Percentiles rank a stretch among this genome's conserved stretches.
Conservation (phyloP, 805 yeast species). For the Priceomyces haplophilus region DNA sequence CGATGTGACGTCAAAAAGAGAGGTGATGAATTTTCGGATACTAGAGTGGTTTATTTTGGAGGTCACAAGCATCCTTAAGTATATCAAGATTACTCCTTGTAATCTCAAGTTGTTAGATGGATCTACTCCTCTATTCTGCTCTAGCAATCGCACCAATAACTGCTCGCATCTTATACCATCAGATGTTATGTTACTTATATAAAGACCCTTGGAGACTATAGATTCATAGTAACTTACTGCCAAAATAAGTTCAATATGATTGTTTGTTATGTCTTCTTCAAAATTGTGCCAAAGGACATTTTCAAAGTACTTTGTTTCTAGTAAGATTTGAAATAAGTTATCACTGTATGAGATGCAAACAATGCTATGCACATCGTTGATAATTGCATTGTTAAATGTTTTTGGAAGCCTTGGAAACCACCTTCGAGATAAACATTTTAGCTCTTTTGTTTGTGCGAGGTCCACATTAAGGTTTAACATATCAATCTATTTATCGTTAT, state of each 20-base stretch:
- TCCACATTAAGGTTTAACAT: not conserved
- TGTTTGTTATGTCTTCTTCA: slow-evolving; percentile 36
- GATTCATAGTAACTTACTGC: slow-evolving; percentile 15
- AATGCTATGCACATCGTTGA: slow-evolving; percentile 16
- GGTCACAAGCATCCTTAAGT: slow-evolving; percentile 13
- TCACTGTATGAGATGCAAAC: not conserved
- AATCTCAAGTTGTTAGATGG: slow-evolving; percentile 14
- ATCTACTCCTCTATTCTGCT: slow-evolving; percentile 15
- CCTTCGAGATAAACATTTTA: slow-evolving; percentile 9
- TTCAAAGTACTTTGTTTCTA: slow-evolving; percentile 19
- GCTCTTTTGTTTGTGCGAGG: not conserved
- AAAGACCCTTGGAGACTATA: slow-evolving; percentile 7
- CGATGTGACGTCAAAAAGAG: slow-evolving; percentile 29
- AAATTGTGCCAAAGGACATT: slow-evolving; percentile 42
- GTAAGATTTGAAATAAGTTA: slow-evolving; percentile 9
- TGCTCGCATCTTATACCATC: slow-evolving; percentile 21
- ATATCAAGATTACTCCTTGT: slow-evolving; percentile 12
- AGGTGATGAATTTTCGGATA: slow-evolving; percentile 14
- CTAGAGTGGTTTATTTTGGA: not conserved
- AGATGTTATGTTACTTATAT: slow-evolving; percentile 11
- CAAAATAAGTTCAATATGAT: slow-evolving; percentile 36
- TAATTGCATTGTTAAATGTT: slow-evolving; percentile 13
- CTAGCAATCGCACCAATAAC: slow-evolving; percentile 27
- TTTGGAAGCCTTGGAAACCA: slow-evolving; percentile 20
- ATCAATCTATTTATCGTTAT: not conserved